Percentiles rank a stretch among this genome's conserved stretches.
Evolutionary conservation across 2,329 filamentous ascomycete genomes (phyloP).

Genomic region (Cercospora zeae-maydis): DNA sequence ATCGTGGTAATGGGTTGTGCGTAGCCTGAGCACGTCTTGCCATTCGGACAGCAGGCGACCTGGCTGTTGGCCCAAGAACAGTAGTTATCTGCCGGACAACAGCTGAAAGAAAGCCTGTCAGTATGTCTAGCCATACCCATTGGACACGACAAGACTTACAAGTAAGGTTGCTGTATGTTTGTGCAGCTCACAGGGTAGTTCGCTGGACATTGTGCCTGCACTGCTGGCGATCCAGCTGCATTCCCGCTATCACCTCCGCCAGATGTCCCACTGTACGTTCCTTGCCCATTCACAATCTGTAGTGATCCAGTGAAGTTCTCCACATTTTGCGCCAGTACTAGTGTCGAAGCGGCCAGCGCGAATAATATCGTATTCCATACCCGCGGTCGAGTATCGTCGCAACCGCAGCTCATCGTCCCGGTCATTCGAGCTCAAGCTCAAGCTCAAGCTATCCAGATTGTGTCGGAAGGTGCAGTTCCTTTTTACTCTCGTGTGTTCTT

Average conservation of each 20-base stretch:
- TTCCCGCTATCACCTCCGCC: conserved; percentile 7
- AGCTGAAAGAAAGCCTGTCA: conserved; percentile 25
- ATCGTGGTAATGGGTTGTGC: conserved; percentile 25
- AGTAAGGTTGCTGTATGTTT: conserved; percentile 42
- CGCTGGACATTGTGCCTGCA: conserved; percentile 37
- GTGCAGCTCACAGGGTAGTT: conserved; percentile 41
- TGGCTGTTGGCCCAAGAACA: conserved; percentile 34
- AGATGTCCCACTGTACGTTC: conserved; percentile 15
- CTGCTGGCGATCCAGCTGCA: conserved; percentile 26
- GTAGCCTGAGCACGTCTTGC: conserved; percentile 32
- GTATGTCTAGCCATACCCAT: not conserved
- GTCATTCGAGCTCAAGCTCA: conserved; percentile 7
- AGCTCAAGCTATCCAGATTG: not conserved
- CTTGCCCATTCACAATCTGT: conserved; percentile 26
- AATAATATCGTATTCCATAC: conserved; percentile 14
- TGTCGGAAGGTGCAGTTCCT: not conserved
- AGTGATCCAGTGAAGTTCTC: conserved; percentile 33
- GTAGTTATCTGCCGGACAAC: conserved; percentile 34
- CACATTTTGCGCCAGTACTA: conserved; percentile 17
- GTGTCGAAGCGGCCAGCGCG: conserved; percentile 13
- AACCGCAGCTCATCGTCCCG: conserved; percentile 9
- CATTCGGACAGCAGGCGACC: conserved; percentile 36
- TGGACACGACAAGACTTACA: conserved; percentile 34
- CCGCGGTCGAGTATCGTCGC: conserved; percentile 10
- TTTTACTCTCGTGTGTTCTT: not conserved